Evolutionary conservation across 2,329 filamentous ascomycete species (phyloP).

Genomic region (Hypomyces rosellus): DNA sequence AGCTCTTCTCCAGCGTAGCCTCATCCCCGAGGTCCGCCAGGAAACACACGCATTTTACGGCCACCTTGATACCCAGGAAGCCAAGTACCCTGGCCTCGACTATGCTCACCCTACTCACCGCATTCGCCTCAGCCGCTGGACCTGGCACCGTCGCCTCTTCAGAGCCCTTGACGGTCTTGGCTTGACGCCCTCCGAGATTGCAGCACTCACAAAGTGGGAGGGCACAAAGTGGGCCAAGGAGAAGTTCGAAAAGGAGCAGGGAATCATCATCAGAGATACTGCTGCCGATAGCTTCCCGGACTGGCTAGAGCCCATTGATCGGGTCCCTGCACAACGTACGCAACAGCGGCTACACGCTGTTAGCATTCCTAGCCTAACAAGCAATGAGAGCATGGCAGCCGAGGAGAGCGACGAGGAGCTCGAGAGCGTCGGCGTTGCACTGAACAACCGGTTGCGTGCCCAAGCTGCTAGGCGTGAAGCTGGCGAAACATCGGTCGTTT

Average conservation of each 20-base stretch:
- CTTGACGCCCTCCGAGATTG: constrained; percentile 64
- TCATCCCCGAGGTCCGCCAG: constrained; percentile 71
- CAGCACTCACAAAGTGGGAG: constrained; percentile 71
- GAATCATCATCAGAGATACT: constrained; percentile 63
- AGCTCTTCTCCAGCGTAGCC: constrained; percentile 60
- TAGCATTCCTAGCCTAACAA: not conserved
- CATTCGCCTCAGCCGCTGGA: constrained; percentile 69
- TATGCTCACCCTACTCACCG: constrained; percentile 68
- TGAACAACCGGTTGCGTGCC: constrained; percentile 60
- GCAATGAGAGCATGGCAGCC: constrained; percentile 31
- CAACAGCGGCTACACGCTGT: not conserved
- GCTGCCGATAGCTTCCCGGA: constrained; percentile 61
- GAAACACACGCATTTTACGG: constrained; percentile 76
- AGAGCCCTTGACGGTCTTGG: constrained; percentile 65
- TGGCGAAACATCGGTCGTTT: constrained; percentile 49
- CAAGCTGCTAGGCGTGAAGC: constrained; percentile 57
- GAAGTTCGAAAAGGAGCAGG: constrained; percentile 70
- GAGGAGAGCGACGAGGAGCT: constrained; percentile 48
- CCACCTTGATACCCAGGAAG: constrained; percentile 71
- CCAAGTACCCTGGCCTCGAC: constrained; percentile 75
- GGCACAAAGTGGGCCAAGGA: constrained; percentile 79
- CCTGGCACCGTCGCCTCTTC: constrained; percentile 70
- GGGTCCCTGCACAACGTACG: constrained; percentile 10
- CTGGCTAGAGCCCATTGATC: constrained; percentile 36
- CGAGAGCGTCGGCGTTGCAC: constrained; percentile 52